Conservation (phyloP, 352 stramenopile species). For the Globisporangium okanoganense region DNA sequence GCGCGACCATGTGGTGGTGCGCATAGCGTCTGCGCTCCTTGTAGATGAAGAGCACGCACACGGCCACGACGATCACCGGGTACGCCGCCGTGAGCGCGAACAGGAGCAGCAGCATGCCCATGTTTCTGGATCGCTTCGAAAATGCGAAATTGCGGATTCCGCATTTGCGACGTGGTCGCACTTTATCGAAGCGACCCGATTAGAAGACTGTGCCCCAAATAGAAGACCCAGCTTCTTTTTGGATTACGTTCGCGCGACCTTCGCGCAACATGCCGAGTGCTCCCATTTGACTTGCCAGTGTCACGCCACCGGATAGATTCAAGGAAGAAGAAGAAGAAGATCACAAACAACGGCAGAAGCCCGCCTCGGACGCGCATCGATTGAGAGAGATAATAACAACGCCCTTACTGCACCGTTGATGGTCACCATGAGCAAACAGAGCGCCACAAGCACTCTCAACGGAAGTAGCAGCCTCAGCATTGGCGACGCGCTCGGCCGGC, state of each 20-base stretch:
- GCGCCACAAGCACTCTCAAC: neutral
- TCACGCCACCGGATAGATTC: slow-evolving; percentile 2
- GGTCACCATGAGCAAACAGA: neutral
- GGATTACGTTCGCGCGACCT: neutral
- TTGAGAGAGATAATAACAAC: no score
- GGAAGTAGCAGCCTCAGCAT: neutral
- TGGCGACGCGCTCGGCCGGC: neutral
- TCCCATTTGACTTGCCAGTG: neutral
- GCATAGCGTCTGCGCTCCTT: slow-evolving; percentile 40
- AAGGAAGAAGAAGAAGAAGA: neutral
- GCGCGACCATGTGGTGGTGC: slow-evolving; percentile 22
- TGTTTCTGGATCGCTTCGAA: slow-evolving; percentile 2
- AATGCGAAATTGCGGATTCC: neutral
- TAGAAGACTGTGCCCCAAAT: no score
- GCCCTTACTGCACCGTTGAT: neutral
- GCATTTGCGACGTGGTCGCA: neutral
- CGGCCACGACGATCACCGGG: slow-evolving; percentile 19
- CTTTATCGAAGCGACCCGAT: neutral
- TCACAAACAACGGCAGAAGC: neutral
- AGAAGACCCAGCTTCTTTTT: no score
- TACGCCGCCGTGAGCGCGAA: slow-evolving; percentile 18
- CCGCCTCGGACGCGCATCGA: no score
- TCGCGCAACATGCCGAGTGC: slow-evolving; percentile 6
- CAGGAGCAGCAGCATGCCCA: slow-evolving; percentile 23
- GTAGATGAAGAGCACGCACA: slow-evolving; percentile 28